A percentile compares a stretch with the other conserved stretches of the same genome.
These are phyloP conservation scores for Stentor roeselii DNA, from an alignment of 73 alveolate genomes.

Conservation along the genomic window DNA sequence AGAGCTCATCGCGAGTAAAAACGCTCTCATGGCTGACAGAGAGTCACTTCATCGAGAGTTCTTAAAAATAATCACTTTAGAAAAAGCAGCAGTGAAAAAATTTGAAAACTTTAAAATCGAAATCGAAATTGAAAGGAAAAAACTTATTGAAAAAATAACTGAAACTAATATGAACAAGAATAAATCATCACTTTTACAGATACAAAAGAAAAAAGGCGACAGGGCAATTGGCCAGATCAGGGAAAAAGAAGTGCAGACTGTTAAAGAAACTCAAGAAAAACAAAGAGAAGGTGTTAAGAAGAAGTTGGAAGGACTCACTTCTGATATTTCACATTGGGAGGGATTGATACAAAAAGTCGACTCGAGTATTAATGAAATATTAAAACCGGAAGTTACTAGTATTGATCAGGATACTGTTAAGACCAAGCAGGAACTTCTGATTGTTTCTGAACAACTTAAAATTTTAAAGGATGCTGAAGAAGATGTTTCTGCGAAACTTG, in stretches of 20 bases:
- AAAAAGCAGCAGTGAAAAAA: slow-evolving; percentile 26
- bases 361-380: not conserved
- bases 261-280: slow-evolving; percentile 20
- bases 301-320: not conserved
- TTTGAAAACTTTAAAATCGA: slow-evolving; percentile 11
- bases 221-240: not conserved
- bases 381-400: not conserved
- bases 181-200: not conserved
- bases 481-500: slow-evolving; percentile 14
- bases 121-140: slow-evolving; percentile 13
- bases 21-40: not conserved
- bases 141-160: not conserved
- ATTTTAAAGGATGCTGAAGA: slow-evolving; percentile 16
- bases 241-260: not conserved
- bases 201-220: slow-evolving; percentile 5
- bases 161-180: not conserved
- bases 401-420: slow-evolving; percentile 5
- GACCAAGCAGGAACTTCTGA: not conserved
- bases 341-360: not conserved
- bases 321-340: slow-evolving; percentile 16
- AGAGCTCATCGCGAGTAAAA: not conserved
- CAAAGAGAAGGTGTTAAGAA: not conserved
- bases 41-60: slow-evolving; percentile 17
- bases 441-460: not conserved
- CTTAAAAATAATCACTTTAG: not conserved